phyloP scores from a whole-genome alignment of 129 eudicot genomes.

The Sambucus nigra region DNA sequence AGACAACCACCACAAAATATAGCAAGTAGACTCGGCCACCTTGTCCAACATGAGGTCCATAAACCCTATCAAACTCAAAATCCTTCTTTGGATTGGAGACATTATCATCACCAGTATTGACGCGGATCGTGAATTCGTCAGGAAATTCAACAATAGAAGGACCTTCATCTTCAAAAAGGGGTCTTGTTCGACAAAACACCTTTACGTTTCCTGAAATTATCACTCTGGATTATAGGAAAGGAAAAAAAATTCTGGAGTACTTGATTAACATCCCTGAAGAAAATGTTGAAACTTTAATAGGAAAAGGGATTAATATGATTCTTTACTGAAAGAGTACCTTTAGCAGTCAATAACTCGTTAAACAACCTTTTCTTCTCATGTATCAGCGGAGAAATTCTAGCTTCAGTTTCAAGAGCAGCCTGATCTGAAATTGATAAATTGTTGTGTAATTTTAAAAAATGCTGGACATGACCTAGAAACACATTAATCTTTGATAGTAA shows the following conservation, averaged over 20 bases:
- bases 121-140: constrained; percentile 71
- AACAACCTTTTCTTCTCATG: constrained; percentile 74
- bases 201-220: constrained; percentile 70
- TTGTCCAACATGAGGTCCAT: constrained; percentile 99
- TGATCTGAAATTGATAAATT: constrained; percentile 56
- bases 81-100: constrained; percentile 85
- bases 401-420: constrained; percentile 91
- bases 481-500: constrained; percentile 1
- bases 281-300: not conserved
- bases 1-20: not conserved
- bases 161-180: constrained; percentile 97
- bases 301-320: constrained; percentile 1
- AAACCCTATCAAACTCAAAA: constrained; percentile 96
- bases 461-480: constrained; percentile 5
- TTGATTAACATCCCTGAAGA: not conserved
- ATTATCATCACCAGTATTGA: constrained; percentile 68
- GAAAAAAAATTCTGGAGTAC: not conserved
- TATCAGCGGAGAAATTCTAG: constrained; percentile 71
- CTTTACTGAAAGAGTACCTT: constrained; percentile 43
- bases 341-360: constrained; percentile 76
- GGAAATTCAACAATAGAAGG: constrained; percentile 81
- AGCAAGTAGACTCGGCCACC: constrained; percentile 28
- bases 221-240: not conserved
- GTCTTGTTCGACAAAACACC: constrained; percentile 90
- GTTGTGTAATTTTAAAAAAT: constrained; percentile 12